Conservation (phyloP, 768 basidiomycete genomes). For the Mycena filopes region DNA sequence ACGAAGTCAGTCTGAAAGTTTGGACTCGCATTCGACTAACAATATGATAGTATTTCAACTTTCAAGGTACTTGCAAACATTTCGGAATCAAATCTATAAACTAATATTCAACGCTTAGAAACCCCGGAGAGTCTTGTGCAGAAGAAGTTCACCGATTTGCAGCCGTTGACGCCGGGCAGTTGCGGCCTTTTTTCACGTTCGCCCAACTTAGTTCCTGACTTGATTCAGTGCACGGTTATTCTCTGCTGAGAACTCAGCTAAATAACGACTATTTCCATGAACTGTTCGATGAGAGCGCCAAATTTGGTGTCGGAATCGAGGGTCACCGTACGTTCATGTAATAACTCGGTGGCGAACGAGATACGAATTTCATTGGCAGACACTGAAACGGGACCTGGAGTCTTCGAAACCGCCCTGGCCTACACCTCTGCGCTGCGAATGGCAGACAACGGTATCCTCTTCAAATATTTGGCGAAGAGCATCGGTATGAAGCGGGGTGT, state of each 20-base stretch:
- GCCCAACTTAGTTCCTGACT: not conserved
- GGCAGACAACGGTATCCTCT: constrained; percentile 92
- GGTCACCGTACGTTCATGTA: constrained; percentile 73
- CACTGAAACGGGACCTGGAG: constrained; percentile 93
- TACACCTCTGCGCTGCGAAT: constrained; percentile 83
- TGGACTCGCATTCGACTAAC: constrained; percentile 6
- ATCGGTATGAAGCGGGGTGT: constrained; percentile 90
- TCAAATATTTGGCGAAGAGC: constrained; percentile 93
- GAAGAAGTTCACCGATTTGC: constrained; percentile 81
- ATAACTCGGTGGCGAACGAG: not conserved
- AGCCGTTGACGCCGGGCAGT: constrained; percentile 94
- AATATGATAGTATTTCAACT: constrained; percentile 80
- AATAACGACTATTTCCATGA: constrained; percentile 92
- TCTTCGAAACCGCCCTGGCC: constrained; percentile 87
- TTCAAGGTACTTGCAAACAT: constrained; percentile 67
- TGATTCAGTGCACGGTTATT: constrained; percentile 93
- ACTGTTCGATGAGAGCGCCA: constrained; percentile 78
- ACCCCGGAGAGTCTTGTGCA: constrained; percentile 79
- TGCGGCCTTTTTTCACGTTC: constrained; percentile 15
- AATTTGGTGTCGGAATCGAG: constrained; percentile 86
- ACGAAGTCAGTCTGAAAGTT: constrained; percentile 70
- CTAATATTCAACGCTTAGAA: constrained; percentile 57
- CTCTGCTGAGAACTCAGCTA: constrained; percentile 88
- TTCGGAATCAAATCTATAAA: not conserved
- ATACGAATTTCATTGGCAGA: constrained; percentile 56